Percentiles rank a stretch among this genome's conserved stretches.
phyloP scores from a whole-genome alignment of 2,329 filamentous ascomycete genomes.

The Cercospora zeina region DNA sequence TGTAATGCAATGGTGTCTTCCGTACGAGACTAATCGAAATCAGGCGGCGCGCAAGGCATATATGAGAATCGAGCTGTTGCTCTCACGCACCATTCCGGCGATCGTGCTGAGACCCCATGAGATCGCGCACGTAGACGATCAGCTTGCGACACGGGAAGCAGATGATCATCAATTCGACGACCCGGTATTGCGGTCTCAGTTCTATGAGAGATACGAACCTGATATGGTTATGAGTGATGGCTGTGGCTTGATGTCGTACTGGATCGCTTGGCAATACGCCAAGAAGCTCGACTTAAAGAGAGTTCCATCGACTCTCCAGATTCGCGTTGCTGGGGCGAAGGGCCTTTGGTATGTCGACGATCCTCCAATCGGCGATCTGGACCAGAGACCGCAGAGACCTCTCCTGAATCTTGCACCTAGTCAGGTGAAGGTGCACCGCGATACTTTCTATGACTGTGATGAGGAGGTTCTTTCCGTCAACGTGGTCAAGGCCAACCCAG shows the following conservation, averaged over 20 bases:
- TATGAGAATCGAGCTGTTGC: slow-evolving; percentile 46
- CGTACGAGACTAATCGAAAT: slow-evolving; percentile 39
- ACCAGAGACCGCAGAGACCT: slow-evolving; percentile 11
- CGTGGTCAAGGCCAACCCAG: slow-evolving; percentile 54
- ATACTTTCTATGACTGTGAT: slow-evolving; percentile 37
- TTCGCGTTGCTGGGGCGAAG: slow-evolving; percentile 70
- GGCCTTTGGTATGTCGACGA: slow-evolving; percentile 66
- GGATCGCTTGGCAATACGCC: slow-evolving; percentile 55
- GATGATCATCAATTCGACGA: slow-evolving; percentile 46
- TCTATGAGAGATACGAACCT: slow-evolving; percentile 18
- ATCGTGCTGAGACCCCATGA: slow-evolving; percentile 43
- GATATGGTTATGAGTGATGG: slow-evolving; percentile 53
- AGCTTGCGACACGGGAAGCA: slow-evolving; percentile 36
- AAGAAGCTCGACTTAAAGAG: slow-evolving; percentile 53
- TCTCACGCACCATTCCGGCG: slow-evolving; percentile 46
- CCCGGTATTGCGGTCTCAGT: slow-evolving; percentile 5
- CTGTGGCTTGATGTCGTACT: slow-evolving; percentile 64
- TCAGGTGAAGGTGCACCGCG: slow-evolving; percentile 61
- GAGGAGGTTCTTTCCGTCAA: slow-evolving; percentile 56
- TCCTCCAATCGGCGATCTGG: neutral
- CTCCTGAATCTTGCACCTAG: slow-evolving; percentile 60
- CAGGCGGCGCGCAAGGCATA: slow-evolving; percentile 47
- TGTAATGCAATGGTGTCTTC: slow-evolving; percentile 47
- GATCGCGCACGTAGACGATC: slow-evolving; percentile 33
- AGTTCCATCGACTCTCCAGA: slow-evolving; percentile 68